Base-by-base conservation (phyloP, 2,329 filamentous ascomycete species). In the Verticillium nonalfalfae region DNA sequence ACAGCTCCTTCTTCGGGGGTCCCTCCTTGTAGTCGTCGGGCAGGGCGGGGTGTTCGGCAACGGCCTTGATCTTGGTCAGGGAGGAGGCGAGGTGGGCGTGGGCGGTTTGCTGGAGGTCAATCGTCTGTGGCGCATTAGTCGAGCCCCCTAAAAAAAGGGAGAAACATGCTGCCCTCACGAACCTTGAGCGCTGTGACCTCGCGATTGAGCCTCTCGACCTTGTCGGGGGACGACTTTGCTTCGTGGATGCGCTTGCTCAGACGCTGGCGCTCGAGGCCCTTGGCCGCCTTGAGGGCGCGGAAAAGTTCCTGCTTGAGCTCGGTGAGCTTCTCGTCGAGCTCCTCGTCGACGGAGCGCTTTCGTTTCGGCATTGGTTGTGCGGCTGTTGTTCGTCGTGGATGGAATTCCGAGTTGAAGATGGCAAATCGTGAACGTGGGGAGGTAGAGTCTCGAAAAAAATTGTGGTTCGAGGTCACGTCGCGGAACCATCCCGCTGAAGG, bases 181-280 rank as follows among this genome's bases (percentile, higher is more conserved):
- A 78, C 85, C 77, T 85, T 86, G 13, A 87, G 70, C 9, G 85
- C 80, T 0, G 76, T 71, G 55, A 85, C 70, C 69, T 86, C 90
- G 38, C 82, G 81, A 64, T 90, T 84, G 36, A 93, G 75, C 21
- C 89, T 79, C 62, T 78, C 75, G 26, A 84, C 76, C 68, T 86
- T 85, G 55, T 81, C 81, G 9, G 74, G 65, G 1, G 74, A 71
- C 15, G 75, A 68, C 59, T 77, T 79, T 59, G 76, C 75, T 34
- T 85, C 82, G 58, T 75, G 79, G 14, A 84, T 73, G 52, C 81
- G 78, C 72, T 85, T 88, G 64, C 88, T 82, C 63, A 90, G 81
- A 66, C 92, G 90, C 75, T 94, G 91, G 56, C 90, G 83, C 77
- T 94, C 90, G 70, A 91, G 89, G 56, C 88, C 87, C 71, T 90